A percentile compares a stretch with the other conserved stretches of the same genome.
Conservation (phyloP, 106 monocot species). For the Dioscorea alata region DNA sequence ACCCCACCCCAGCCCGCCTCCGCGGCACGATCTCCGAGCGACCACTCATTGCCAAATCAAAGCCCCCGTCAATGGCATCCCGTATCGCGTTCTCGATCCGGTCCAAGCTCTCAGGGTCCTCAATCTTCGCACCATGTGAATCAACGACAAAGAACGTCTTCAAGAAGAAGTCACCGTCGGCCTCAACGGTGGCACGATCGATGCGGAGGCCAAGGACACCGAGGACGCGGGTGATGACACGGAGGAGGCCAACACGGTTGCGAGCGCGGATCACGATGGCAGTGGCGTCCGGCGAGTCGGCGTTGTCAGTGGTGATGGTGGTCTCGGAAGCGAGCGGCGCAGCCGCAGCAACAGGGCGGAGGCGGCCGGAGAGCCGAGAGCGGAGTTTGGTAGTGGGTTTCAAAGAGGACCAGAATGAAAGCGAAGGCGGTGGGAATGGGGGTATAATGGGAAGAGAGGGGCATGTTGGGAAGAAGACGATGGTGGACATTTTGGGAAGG, state of each 20-base stretch:
- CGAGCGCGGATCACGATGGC: slow-evolving; percentile 26
- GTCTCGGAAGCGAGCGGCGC: background rate
- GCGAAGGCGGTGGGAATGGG: background rate
- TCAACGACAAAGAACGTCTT: slow-evolving; percentile 28
- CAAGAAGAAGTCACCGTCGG: slow-evolving; percentile 22
- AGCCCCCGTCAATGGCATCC: slow-evolving; percentile 10
- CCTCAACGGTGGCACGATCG: slow-evolving; percentile 25
- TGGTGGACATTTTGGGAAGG: slow-evolving; percentile 19
- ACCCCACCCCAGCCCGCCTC: background rate
- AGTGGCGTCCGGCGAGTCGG: slow-evolving; percentile 12
- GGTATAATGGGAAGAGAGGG: slow-evolving; percentile 4
- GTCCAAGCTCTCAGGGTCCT: slow-evolving; percentile 12
- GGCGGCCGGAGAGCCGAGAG: background rate
- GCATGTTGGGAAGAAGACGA: background rate
- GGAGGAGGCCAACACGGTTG: slow-evolving; percentile 28
- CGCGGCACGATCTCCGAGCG: background rate
- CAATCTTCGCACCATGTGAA: slow-evolving; percentile 26
- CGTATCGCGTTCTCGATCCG: slow-evolving; percentile 12
- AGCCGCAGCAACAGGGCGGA: background rate
- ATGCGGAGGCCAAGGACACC: slow-evolving; percentile 26
- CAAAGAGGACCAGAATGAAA: background rate
- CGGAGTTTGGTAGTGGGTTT: background rate
- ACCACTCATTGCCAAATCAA: background rate
- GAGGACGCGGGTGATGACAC: slow-evolving; percentile 21
- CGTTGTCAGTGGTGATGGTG: slow-evolving; percentile 15